Evolutionary conservation across 441 rosid genomes (phyloP), one percentile per base, ranked within the genome.

Genomic region (Isatis lusitanica): DNA sequence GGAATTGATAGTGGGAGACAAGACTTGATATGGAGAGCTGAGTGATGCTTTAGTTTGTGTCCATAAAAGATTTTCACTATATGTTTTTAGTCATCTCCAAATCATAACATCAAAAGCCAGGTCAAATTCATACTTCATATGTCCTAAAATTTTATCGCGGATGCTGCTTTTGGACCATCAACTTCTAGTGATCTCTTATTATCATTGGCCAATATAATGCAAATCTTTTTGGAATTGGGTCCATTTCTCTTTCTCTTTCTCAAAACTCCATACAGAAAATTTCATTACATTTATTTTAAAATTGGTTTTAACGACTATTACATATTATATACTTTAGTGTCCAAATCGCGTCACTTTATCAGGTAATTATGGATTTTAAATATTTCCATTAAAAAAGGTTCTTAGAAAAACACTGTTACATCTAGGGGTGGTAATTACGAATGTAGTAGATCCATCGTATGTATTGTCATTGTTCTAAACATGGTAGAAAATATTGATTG

Each of bases 111-210:
- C 60, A 38, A 75, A 75, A 63, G 61, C 47, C 1, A 75, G 2
- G 66, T 70, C 75, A 75, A 38, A 18, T 75, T 63, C 61, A 55
- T 47, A 63, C 71, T 75, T 75, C 66, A 63, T 63, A 17, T 55
- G 60, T 69, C 59, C 43, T 44, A 59, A 17, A 43, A 43, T 40
- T 0, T 75, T 12, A 61, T 68, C 13, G 44, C 53, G 51, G 58
- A 61, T 75, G 62, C 79, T 76, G 30, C 55, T 63, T 76, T 40
- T 56, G 56, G 66, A 63, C 79, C 30, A 56, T 76, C 71, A 76
- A 70, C 61, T 70, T 76, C 61, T 70, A 75, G 70, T 68, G 74
- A 43, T 68, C 51, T 43, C 73, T n/a, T 33, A n/a, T 43, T 46
- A 31, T 72, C 53, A 63, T 59, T 74, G 63, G 44, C 44, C 58